Evolutionary conservation across 2,329 filamentous ascomycete genomes (phyloP).

Genomic region (Fusarium falciforme): DNA sequence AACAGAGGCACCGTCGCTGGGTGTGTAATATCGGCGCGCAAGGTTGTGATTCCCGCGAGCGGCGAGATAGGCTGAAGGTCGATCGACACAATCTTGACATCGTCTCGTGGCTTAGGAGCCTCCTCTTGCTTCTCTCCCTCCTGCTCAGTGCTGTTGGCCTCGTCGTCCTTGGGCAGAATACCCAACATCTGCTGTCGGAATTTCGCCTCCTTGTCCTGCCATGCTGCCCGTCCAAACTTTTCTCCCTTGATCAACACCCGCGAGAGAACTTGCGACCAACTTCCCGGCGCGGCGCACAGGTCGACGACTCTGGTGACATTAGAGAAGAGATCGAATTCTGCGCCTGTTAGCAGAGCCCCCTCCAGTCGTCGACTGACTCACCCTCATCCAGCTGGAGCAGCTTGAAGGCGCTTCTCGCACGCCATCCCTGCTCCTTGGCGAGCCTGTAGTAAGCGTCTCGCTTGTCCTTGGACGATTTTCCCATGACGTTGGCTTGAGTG

Average conservation of each 20-base stretch:
- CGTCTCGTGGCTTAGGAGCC: constrained; percentile 62
- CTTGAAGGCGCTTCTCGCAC: constrained; percentile 95
- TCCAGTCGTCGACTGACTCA: constrained; percentile 42
- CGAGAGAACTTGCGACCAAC: constrained; percentile 97
- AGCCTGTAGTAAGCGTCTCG: constrained; percentile 97
- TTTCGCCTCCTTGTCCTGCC: constrained; percentile 84
- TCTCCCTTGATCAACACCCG: constrained; percentile 94
- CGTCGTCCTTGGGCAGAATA: constrained; percentile 54
- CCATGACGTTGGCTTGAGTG: constrained; percentile 67
- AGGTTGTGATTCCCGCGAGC: constrained; percentile 88
- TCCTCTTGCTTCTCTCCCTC: constrained; percentile 38
- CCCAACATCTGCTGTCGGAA: constrained; percentile 71
- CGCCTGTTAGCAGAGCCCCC: constrained; percentile 10
- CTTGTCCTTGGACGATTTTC: constrained; percentile 98
- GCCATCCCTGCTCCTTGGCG: constrained; percentile 98
- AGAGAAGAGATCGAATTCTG: constrained; percentile 94
- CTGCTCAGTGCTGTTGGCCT: constrained; percentile 26
- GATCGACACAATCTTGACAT: constrained; percentile 95
- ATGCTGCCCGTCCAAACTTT: constrained; percentile 85
- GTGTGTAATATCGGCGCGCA: constrained; percentile 97
- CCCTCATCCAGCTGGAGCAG: constrained; percentile 92
- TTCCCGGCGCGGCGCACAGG: constrained; percentile 93
- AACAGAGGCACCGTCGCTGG: constrained; percentile 93
- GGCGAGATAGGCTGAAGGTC: constrained; percentile 97
- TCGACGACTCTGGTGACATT: constrained; percentile 94